These are phyloP conservation scores for Pestalotiopsis fici DNA, from an alignment of 2,329 filamentous ascomycete genomes.

Conservation along the genomic window DNA sequence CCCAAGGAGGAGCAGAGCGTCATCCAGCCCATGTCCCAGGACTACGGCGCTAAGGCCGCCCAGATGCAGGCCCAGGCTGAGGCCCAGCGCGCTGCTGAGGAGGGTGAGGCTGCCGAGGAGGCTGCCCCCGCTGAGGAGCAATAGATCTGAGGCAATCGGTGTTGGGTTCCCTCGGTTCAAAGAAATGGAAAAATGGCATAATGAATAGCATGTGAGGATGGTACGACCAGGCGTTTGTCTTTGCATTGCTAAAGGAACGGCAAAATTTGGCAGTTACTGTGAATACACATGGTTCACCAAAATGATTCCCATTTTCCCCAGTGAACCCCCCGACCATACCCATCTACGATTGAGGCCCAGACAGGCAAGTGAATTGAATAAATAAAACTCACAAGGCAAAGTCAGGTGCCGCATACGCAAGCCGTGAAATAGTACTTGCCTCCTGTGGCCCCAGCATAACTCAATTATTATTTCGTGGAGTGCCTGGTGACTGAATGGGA, in stretches of 20 bases:
- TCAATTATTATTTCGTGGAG: no score
- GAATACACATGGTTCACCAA: constrained; percentile 5
- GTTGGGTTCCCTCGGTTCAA: constrained; percentile 30
- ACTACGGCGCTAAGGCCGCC: constrained; percentile 93
- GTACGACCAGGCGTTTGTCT: constrained; percentile 11
- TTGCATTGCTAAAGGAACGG: constrained; percentile 8
- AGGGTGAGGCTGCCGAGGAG: constrained; percentile 49
- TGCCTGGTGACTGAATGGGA: no score
- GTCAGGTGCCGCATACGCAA: background rate
- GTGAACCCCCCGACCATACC: background rate
- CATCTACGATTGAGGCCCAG: background rate
- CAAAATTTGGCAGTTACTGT: constrained; percentile 7
- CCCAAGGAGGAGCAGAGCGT: constrained; percentile 99
- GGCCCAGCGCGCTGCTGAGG: constrained; percentile 55
- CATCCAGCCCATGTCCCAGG: constrained; percentile 93
- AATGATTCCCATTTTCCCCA: background rate
- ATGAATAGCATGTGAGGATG: constrained; percentile 13
- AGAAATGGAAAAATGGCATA: constrained; percentile 1
- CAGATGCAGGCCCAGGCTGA: constrained; percentile 66
- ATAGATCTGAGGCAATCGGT: constrained; percentile 37
- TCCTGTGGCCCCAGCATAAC: no score
- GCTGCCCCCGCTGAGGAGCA: constrained; percentile 47
- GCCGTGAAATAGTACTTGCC: background rate
- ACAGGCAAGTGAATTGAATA: background rate
- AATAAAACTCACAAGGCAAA: background rate